Conservation (phyloP, 768 basidiomycete species). For the Obba rivulosa region DNA sequence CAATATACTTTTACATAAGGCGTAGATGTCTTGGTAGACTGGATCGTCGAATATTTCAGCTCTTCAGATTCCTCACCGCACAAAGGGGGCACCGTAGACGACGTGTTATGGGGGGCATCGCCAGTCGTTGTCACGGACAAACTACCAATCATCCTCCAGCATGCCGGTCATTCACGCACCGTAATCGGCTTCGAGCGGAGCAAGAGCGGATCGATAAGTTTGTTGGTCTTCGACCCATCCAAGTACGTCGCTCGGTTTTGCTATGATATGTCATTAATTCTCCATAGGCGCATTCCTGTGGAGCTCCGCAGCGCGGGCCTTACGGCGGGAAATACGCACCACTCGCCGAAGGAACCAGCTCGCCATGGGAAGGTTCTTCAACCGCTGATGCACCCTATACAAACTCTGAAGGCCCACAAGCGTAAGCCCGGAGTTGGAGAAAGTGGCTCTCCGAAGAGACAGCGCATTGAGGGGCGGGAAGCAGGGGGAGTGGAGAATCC, state of each 20-base stretch:
- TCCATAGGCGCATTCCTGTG: background rate
- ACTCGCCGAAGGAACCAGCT: background rate
- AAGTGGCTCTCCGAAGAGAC: background rate
- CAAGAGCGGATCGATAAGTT: slow-evolving; percentile 49
- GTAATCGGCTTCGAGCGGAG: slow-evolving; percentile 79
- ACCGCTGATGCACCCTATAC: background rate
- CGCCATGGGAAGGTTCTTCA: background rate
- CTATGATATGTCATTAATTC: background rate
- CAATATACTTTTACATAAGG: slow-evolving; percentile 3
- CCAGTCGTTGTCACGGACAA: slow-evolving; percentile 53
- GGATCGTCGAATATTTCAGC: slow-evolving; percentile 73
- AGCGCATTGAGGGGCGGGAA: background rate
- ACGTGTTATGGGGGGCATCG: slow-evolving; percentile 44
- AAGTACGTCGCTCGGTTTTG: slow-evolving; percentile 32
- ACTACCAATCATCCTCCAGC: slow-evolving; percentile 82
- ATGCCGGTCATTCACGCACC: slow-evolving; percentile 80
- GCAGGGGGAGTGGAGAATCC: slow-evolving; percentile 8
- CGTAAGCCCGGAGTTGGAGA: background rate
- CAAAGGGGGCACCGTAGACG: slow-evolving; percentile 35
- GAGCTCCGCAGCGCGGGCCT: background rate
- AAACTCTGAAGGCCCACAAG: slow-evolving; percentile 2
- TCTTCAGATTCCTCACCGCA: slow-evolving; percentile 11
- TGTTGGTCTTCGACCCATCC: slow-evolving; percentile 78
- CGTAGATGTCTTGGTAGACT: slow-evolving; percentile 44
- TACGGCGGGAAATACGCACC: background rate